Percentiles rank a stretch among this genome's conserved stretches.
Evolutionary conservation across 1,139 yeast genomes (phyloP).

Genomic region (Meyerozyma sp.): DNA sequence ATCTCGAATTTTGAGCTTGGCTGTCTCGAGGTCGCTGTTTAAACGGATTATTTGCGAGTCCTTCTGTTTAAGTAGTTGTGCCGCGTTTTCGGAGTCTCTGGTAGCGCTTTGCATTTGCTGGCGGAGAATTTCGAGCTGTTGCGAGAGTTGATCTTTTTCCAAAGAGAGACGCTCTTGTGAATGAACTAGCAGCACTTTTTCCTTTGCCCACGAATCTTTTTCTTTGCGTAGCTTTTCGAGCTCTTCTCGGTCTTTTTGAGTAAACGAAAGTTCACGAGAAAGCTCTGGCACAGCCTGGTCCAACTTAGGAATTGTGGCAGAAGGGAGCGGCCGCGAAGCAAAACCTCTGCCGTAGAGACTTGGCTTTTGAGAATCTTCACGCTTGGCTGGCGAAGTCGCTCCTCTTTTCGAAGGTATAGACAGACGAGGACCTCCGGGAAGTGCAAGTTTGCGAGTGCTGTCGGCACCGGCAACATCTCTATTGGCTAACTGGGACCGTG

Average conservation of each 20-base stretch:
- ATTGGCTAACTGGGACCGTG: conserved; percentile 7
- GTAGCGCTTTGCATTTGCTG: conserved; percentile 29
- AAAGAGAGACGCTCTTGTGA: conserved; percentile 36
- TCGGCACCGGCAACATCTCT: conserved; percentile 6
- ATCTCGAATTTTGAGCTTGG: conserved; percentile 43
- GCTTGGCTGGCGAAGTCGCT: conserved; percentile 62
- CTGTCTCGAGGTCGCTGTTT: conserved; percentile 54
- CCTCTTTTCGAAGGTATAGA: conserved; percentile 59
- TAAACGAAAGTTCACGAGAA: conserved; percentile 9
- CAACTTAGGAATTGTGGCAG: conserved; percentile 10
- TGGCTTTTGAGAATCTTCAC: conserved; percentile 24
- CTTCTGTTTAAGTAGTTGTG: conserved; percentile 53
- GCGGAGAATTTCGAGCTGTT: conserved; percentile 33
- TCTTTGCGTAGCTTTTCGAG: conserved; percentile 49
- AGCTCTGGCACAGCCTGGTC: conserved; percentile 2
- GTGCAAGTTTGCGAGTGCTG: conserved; percentile 4
- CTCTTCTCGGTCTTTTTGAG: conserved; percentile 37
- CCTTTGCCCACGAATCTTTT: conserved; percentile 45
- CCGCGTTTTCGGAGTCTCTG: conserved; percentile 48
- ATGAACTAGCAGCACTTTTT: conserved; percentile 33
- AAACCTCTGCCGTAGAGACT: conserved; percentile 31
- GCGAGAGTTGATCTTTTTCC: conserved; percentile 39
- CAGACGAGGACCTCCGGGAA: conserved; percentile 1
- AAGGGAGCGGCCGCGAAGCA: conserved; percentile 32
- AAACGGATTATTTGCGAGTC: conserved; percentile 61